These are phyloP conservation scores for Bombardia bombarda DNA, from an alignment of 495 filamentous ascomycete genomes.

Conservation along the genomic window DNA sequence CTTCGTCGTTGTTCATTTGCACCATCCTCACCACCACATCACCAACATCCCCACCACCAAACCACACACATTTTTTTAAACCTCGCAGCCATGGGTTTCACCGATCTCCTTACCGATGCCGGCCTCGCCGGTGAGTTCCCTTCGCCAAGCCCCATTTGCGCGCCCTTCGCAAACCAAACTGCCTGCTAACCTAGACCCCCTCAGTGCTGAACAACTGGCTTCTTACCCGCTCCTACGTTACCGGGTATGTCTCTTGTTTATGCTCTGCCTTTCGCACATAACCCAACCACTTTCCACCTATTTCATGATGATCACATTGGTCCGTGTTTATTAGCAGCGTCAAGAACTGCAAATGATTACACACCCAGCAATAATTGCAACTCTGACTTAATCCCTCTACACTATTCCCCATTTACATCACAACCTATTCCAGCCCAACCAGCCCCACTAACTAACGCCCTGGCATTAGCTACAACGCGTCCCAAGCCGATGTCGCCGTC, in stretches of 20 bases:
- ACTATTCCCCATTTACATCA: background rate
- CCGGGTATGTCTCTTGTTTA: conserved; percentile 55
- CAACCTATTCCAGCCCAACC: background rate
- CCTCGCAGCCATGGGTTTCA: conserved; percentile 74
- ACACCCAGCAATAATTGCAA: conserved; percentile 61
- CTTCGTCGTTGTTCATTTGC: background rate
- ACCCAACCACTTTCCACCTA: conserved; percentile 11
- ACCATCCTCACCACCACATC: background rate
- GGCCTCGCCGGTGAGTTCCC: conserved; percentile 68
- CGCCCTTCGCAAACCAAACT: background rate
- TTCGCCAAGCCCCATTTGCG: background rate
- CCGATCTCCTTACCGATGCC: conserved; percentile 80
- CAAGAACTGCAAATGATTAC: conserved; percentile 94
- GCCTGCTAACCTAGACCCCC: conserved; percentile 8
- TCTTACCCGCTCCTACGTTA: conserved; percentile 84
- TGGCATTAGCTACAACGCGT: conserved; percentile 60
- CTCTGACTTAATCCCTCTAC: conserved; percentile 55
- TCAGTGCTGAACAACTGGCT: conserved; percentile 90
- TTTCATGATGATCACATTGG: conserved; percentile 82
- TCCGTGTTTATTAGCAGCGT: conserved; percentile 99
- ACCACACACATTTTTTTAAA: too few species aligned
- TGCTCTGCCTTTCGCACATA: conserved; percentile 1
- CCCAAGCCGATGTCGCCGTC: conserved; percentile 90
- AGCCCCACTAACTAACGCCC: conserved; percentile 2
- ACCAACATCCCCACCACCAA: conserved; percentile 2